Conservation (phyloP, 202 grass and related monocot genomes). For the Hordeum pubiflorum region DNA sequence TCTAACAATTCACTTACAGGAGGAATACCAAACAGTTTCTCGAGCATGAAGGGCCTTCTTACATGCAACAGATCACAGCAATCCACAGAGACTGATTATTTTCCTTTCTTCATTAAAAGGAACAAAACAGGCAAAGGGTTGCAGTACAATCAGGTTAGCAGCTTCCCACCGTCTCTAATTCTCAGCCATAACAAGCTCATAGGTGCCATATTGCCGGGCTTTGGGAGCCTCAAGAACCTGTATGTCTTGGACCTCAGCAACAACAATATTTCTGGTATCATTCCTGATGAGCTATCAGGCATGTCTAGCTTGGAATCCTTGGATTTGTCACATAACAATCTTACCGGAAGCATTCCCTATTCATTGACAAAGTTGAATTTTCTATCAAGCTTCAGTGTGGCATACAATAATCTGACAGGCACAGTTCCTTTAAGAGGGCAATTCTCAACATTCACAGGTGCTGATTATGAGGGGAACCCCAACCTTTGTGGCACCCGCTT, state of each 20-base stretch:
- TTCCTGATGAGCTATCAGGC: slow-evolving; percentile 69
- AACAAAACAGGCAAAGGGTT: slow-evolving; percentile 66
- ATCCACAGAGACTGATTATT: slow-evolving; percentile 60
- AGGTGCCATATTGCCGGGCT: slow-evolving; percentile 52
- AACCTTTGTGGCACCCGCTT: slow-evolving; percentile 48
- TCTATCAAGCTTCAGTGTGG: slow-evolving; percentile 83
- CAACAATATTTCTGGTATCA: slow-evolving; percentile 59
- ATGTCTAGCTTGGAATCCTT: slow-evolving; percentile 75
- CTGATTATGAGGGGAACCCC: slow-evolving; percentile 80
- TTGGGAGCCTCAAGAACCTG: slow-evolving; percentile 71
- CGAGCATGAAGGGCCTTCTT: slow-evolving; percentile 65
- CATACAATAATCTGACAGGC: slow-evolving; percentile 87
- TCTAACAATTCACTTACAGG: slow-evolving; percentile 89
- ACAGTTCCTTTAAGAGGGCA: slow-evolving; percentile 64
- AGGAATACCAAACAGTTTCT: slow-evolving; percentile 50
- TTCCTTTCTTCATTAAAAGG: slow-evolving; percentile 79
- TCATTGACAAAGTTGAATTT: slow-evolving; percentile 75
- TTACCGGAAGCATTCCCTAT: slow-evolving; percentile 76
- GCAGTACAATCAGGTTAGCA: slow-evolving; percentile 95
- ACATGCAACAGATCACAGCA: slow-evolving; percentile 47
- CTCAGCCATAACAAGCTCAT: slow-evolving; percentile 68
- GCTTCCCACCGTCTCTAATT: slow-evolving; percentile 79
- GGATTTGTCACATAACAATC: slow-evolving; percentile 81
- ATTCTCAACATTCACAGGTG: slow-evolving; percentile 74
- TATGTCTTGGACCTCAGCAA: slow-evolving; percentile 65